These are phyloP conservation scores for Waitea zeae DNA, from an alignment of 1,284 basidiomycete genomes.

Conservation along the genomic window DNA sequence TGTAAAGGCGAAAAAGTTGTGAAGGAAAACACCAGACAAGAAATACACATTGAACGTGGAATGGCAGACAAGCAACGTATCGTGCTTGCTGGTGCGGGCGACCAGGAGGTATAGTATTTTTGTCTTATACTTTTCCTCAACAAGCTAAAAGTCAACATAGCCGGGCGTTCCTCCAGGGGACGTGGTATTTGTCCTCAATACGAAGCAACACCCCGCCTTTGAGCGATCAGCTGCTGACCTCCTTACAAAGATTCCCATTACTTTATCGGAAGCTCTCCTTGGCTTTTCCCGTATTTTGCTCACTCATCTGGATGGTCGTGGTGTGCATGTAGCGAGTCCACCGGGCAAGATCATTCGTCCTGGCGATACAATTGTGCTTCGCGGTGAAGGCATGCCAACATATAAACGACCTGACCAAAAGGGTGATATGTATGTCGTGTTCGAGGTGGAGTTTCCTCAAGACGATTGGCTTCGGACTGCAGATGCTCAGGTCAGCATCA, in stretches of 20 bases:
- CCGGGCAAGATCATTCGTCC: conserved; percentile 62
- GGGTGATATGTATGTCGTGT: conserved; percentile 70
- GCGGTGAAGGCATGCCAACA: conserved; percentile 77
- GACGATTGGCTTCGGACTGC: conserved; percentile 47
- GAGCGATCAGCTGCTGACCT: conserved; percentile 68
- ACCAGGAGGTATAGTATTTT: conserved; percentile 49
- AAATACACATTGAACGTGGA: conserved; percentile 79
- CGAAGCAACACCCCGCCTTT: conserved; percentile 58
- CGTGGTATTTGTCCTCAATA: conserved; percentile 72
- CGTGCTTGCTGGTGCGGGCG: conserved; percentile 78
- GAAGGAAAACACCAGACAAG: conserved; percentile 78
- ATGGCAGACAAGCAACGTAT: conserved; percentile 77
- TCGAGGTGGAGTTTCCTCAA: conserved; percentile 76
- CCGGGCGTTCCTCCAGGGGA: conserved; percentile 74
- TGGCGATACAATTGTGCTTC: conserved; percentile 55
- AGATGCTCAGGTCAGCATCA: conserved; percentile 31
- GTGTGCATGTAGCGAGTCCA: conserved; percentile 58
- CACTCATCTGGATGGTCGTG: conserved; percentile 81
- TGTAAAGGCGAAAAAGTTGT: conserved; percentile 82
- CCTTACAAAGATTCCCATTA: conserved; percentile 61
- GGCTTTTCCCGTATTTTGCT: conserved; percentile 80
- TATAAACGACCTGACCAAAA: conserved; percentile 47
- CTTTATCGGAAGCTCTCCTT: conserved; percentile 82
- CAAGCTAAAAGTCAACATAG: conserved; percentile 20
- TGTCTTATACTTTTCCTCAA: conserved; percentile 1